Evolutionary conservation across 2,329 filamentous ascomycete genomes (phyloP).

Genomic region (Cercospora citrullina): DNA sequence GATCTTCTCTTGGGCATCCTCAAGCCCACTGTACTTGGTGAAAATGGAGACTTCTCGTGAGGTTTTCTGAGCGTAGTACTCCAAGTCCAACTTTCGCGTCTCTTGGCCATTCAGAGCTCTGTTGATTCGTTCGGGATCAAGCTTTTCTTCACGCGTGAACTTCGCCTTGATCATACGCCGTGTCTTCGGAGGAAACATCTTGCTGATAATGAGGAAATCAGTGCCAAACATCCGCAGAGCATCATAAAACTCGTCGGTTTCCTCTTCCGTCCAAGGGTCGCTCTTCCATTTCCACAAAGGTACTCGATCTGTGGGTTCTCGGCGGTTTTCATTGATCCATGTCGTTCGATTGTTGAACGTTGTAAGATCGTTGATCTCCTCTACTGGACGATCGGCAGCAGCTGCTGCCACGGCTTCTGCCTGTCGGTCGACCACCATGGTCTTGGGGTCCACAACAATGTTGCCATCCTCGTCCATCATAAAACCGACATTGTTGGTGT

Average conservation of each 20-base stretch:
- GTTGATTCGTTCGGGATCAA: constrained; percentile 64
- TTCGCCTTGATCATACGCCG: constrained; percentile 77
- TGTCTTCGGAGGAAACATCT: constrained; percentile 71
- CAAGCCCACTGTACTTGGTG: constrained; percentile 38
- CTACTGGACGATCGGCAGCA: constrained; percentile 37
- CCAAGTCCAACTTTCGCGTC: constrained; percentile 44
- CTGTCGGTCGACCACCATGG: constrained; percentile 68
- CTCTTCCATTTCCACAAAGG: constrained; percentile 50
- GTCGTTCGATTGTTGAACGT: constrained; percentile 67
- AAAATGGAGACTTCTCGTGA: constrained; percentile 43
- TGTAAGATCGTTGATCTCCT: constrained; percentile 79
- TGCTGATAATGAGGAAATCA: constrained; percentile 77
- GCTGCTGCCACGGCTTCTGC: constrained; percentile 58
- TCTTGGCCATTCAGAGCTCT: constrained; percentile 56
- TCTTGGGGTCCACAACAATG: constrained; percentile 69
- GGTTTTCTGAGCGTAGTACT: constrained; percentile 43
- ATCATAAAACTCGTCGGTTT: constrained; percentile 75
- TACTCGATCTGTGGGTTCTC: constrained; percentile 50
- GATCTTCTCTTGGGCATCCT: constrained; percentile 40
- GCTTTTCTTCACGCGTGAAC: constrained; percentile 75
- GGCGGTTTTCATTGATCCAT: constrained; percentile 62
- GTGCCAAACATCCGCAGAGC: constrained; percentile 76
- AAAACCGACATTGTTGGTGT: constrained; percentile 40
- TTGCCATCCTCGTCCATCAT: constrained; percentile 66
- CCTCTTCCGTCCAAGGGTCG: constrained; percentile 68